Conservation (phyloP, 2,329 filamentous ascomycete species). For the Orbilia brochopaga region DNA sequence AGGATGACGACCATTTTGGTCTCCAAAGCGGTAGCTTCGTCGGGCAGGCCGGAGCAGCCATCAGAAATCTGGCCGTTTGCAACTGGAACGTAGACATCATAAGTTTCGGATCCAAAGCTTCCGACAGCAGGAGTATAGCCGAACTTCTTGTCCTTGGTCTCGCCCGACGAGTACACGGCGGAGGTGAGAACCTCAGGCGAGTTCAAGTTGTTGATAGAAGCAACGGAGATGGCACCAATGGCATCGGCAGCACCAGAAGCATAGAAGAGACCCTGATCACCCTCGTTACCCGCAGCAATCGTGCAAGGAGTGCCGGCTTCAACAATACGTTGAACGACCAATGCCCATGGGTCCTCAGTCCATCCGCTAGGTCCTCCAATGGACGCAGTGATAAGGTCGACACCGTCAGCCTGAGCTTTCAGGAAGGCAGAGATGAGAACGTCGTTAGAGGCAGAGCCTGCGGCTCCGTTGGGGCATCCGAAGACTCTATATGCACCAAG, state of each 20-base stretch:
- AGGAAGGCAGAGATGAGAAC: constrained; percentile 56
- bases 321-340: constrained; percentile 59
- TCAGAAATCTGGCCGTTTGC: constrained; percentile 58
- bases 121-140: constrained; percentile 54
- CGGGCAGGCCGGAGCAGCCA: constrained; percentile 64
- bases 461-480: constrained; percentile 43
- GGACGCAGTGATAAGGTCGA: constrained; percentile 58
- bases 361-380: constrained; percentile 58
- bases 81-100: constrained; percentile 37
- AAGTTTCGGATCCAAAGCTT: constrained; percentile 32
- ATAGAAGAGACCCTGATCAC: constrained; percentile 62
- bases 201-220: constrained; percentile 57
- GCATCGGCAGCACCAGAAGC: constrained; percentile 59
- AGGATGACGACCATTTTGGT: constrained; percentile 67
- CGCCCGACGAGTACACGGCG: constrained; percentile 49
- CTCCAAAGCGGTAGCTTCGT: constrained; percentile 65
- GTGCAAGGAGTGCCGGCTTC: constrained; percentile 62
- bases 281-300: constrained; percentile 64
- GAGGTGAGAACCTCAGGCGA: constrained; percentile 56
- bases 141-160: constrained; percentile 55
- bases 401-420: constrained; percentile 56
- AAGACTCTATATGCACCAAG: constrained; percentile 57
- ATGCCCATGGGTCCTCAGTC: constrained; percentile 58
- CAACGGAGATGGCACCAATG: constrained; percentile 60
- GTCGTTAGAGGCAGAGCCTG: constrained; percentile 54